Evolutionary conservation across 495 filamentous ascomycete species (phyloP).

Genomic region (Aspergillus campestris): DNA sequence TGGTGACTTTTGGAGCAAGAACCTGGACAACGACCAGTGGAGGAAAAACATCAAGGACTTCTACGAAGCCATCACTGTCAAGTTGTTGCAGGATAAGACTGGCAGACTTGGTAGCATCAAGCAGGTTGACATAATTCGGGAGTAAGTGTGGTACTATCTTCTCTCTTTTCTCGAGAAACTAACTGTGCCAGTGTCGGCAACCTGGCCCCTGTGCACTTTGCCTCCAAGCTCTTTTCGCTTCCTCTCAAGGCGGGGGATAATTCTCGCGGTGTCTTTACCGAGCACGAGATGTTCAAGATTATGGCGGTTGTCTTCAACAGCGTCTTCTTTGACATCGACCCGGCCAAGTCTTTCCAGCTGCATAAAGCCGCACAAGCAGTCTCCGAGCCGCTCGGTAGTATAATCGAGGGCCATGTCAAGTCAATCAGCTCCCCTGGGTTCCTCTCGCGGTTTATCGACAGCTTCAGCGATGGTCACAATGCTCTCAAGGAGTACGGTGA

Average conservation of each 20-base stretch:
- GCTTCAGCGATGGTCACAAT: conserved; percentile 43
- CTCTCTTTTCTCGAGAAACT: not conserved
- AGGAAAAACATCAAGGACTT: conserved; percentile 44
- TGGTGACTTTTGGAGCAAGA: conserved; percentile 44
- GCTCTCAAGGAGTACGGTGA: conserved; percentile 58
- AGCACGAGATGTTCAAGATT: conserved; percentile 72
- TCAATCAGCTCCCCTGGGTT: conserved; percentile 47
- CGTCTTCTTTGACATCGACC: conserved; percentile 49
- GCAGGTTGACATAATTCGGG: conserved; percentile 69
- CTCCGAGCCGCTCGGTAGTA: conserved; percentile 50
- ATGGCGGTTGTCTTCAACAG: conserved; percentile 56
- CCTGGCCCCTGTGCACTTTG: conserved; percentile 63
- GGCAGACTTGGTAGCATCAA: conserved; percentile 50
- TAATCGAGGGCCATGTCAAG: conserved; percentile 60
- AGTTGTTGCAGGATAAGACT: conserved; percentile 55
- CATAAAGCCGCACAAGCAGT: conserved; percentile 55
- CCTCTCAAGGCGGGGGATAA: conserved; percentile 64
- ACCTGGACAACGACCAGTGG: conserved; percentile 41
- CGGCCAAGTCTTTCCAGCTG: conserved; percentile 45
- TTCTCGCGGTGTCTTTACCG: conserved; percentile 62
- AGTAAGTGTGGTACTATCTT: conserved; percentile 31
- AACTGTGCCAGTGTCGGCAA: conserved; percentile 49
- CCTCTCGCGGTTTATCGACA: conserved; percentile 48
- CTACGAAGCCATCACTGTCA: conserved; percentile 52
- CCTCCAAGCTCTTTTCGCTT: conserved; percentile 60